phyloP scores from a whole-genome alignment of 805 yeast species.

The Wickerhamiella cacticola region DNA sequence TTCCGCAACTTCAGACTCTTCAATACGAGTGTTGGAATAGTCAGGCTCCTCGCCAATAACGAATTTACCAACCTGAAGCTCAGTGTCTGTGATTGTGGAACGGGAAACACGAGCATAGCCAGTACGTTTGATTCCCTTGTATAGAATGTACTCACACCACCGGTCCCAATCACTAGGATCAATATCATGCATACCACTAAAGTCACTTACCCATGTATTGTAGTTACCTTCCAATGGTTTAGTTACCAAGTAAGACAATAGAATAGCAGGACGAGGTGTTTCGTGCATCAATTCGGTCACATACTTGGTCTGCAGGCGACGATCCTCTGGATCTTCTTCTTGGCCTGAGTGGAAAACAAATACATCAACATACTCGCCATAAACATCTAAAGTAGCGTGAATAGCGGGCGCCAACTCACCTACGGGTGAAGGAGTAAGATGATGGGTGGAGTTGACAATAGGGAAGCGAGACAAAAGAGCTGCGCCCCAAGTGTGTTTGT shows the following conservation, averaged over 20 bases:
- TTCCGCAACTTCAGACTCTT: slow-evolving; percentile 45
- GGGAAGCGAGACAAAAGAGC: slow-evolving; percentile 90
- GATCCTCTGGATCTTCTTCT: slow-evolving; percentile 92
- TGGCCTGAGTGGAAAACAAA: slow-evolving; percentile 98
- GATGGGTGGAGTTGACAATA: slow-evolving; percentile 78
- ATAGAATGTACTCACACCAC: slow-evolving; percentile 96
- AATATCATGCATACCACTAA: slow-evolving; percentile 82
- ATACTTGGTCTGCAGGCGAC: slow-evolving; percentile 71
- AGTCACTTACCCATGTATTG: slow-evolving; percentile 75
- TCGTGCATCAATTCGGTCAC: slow-evolving; percentile 71
- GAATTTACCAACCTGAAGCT: slow-evolving; percentile 90
- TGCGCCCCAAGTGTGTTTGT: slow-evolving; percentile 97
- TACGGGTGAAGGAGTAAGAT: slow-evolving; percentile 87
- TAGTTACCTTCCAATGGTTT: slow-evolving; percentile 81
- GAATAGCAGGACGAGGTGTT: slow-evolving; percentile 68
- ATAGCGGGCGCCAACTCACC: slow-evolving; percentile 98
- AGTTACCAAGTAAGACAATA: slow-evolving; percentile 84
- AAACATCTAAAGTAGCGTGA: slow-evolving; percentile 86
- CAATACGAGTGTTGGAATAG: slow-evolving; percentile 46
- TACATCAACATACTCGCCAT: slow-evolving; percentile 77
- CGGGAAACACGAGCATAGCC: slow-evolving; percentile 93
- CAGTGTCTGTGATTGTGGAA: slow-evolving; percentile 92
- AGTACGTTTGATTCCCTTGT: slow-evolving; percentile 70
- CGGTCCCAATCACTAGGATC: slow-evolving; percentile 81
- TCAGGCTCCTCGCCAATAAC: slow-evolving; percentile 38